Conservation (phyloP, 768 basidiomycete species). For the Leccinum longicurvipes region DNA sequence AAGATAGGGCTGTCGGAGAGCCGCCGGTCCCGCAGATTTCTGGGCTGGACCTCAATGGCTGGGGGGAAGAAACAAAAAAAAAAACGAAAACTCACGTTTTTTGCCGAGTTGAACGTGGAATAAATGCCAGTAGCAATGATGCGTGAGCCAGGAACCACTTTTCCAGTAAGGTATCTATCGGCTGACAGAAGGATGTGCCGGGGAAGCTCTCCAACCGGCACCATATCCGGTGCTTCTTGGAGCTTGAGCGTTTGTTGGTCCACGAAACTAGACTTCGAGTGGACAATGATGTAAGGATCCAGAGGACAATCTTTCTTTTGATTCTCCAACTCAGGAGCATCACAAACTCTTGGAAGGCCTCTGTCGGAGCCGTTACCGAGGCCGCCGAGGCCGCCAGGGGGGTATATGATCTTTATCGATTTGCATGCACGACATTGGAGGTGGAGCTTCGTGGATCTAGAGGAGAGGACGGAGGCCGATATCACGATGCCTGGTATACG, state of each 20-base stretch:
- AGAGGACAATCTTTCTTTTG: conserved; percentile 93
- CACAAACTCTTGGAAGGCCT: conserved; percentile 84
- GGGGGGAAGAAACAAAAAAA: neutral
- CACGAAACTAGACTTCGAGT: conserved; percentile 90
- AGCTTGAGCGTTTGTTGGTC: conserved; percentile 97
- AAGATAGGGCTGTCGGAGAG: conserved; percentile 91
- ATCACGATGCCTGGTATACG: conserved; percentile 98
- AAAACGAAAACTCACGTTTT: conserved; percentile 54
- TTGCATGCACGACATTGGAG: conserved; percentile 92
- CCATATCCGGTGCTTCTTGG: conserved; percentile 99
- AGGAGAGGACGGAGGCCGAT: conserved; percentile 89
- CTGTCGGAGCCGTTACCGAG: conserved; percentile 83
- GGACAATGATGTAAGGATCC: conserved; percentile 94
- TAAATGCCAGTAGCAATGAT: conserved; percentile 95
- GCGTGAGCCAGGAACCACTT: conserved; percentile 94
- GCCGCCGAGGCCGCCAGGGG: conserved; percentile 76
- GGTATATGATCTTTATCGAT: conserved; percentile 72
- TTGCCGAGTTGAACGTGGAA: conserved; percentile 89
- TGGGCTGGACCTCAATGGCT: conserved; percentile 25
- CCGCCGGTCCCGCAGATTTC: conserved; percentile 82
- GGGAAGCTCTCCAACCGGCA: conserved; percentile 96
- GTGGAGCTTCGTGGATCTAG: conserved; percentile 88
- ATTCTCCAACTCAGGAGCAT: conserved; percentile 74
- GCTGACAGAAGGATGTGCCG: conserved; percentile 90
- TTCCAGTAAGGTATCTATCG: conserved; percentile 88